Conservation (phyloP, 805 yeast species). For the Torulaspora gathmanii region DNA sequence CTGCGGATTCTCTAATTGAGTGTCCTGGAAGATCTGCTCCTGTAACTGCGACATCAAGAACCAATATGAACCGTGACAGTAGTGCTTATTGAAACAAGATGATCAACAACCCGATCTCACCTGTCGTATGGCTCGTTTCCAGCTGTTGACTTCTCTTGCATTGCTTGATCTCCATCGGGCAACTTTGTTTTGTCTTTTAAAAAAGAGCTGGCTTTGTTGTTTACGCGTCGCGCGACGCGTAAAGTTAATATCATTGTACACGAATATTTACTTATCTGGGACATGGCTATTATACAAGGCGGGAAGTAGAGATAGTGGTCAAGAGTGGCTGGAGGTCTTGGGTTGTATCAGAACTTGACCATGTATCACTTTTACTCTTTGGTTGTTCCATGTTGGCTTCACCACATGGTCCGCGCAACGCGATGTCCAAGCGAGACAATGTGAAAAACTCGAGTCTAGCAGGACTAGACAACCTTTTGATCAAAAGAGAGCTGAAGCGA, state of each 20-base stretch:
- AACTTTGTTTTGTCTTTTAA: not conserved
- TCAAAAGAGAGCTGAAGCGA: not conserved
- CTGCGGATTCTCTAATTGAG: constrained; percentile 7
- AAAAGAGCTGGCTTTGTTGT: not conserved
- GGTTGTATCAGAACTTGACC: too few species aligned
- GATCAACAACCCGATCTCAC: not conserved
- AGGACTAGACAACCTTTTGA: too few species aligned
- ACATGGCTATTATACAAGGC: too few species aligned
- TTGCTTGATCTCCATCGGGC: constrained; percentile 16
- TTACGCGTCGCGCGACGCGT: constrained; percentile 16
- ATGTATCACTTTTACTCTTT: too few species aligned
- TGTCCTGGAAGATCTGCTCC: constrained; percentile 12
- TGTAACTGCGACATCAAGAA: constrained; percentile 11
- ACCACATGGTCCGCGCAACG: too few species aligned
- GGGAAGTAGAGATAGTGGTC: too few species aligned
- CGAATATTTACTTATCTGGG: not conserved
- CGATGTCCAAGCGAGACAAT: too few species aligned
- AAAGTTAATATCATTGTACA: not conserved
- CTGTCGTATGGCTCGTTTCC: not conserved
- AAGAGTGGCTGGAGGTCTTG: too few species aligned
- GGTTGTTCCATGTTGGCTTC: too few species aligned
- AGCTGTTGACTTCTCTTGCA: constrained; percentile 7
- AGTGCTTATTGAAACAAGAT: not conserved
- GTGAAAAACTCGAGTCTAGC: too few species aligned
- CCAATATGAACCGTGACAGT: not conserved